A percentile compares a stretch with the other conserved stretches of the same genome.
Evolutionary conservation across 805 yeast genomes (phyloP).

Genomic region (Candida succiphila): DNA sequence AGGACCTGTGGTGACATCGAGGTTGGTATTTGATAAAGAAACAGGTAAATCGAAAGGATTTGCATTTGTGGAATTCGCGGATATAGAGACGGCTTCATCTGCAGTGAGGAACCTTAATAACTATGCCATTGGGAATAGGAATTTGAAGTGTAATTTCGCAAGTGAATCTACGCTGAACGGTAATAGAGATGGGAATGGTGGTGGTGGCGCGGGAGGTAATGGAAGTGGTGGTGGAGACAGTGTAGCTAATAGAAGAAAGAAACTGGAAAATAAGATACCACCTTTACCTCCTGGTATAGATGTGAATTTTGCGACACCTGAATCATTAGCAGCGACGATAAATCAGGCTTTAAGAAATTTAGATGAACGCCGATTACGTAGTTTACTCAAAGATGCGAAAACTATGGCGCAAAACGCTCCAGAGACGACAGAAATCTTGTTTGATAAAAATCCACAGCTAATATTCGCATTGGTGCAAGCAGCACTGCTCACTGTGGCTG

Average conservation of each 20-base stretch:
- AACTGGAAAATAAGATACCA: conserved; percentile 25
- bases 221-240: not conserved
- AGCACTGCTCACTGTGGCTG: conserved; percentile 31
- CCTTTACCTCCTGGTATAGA: conserved; percentile 47
- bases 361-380: conserved; percentile 35
- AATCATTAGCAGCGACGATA: conserved; percentile 30
- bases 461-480: conserved; percentile 76
- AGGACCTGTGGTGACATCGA: conserved; percentile 74
- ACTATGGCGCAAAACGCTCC: conserved; percentile 49
- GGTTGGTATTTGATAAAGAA: conserved; percentile 74
- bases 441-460: conserved; percentile 71
- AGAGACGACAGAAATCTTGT: conserved; percentile 44
- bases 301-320: conserved; percentile 23
- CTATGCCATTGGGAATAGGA: conserved; percentile 62
- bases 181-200: conserved; percentile 7
- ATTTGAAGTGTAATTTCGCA: conserved; percentile 66
- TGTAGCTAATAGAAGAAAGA: conserved; percentile 1
- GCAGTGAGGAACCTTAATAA: conserved; percentile 86
- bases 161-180: conserved; percentile 32
- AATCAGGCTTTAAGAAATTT: conserved; percentile 35
- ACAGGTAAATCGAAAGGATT: conserved; percentile 90
- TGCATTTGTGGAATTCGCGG: conserved; percentile 78
- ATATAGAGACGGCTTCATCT: conserved; percentile 77
- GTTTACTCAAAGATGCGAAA: conserved; percentile 47
- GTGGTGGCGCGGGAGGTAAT: conserved; percentile 1